These are phyloP conservation scores for Buxus sempervirens DNA, from an alignment of 164 flowering plant species.

Conservation along the genomic window DNA sequence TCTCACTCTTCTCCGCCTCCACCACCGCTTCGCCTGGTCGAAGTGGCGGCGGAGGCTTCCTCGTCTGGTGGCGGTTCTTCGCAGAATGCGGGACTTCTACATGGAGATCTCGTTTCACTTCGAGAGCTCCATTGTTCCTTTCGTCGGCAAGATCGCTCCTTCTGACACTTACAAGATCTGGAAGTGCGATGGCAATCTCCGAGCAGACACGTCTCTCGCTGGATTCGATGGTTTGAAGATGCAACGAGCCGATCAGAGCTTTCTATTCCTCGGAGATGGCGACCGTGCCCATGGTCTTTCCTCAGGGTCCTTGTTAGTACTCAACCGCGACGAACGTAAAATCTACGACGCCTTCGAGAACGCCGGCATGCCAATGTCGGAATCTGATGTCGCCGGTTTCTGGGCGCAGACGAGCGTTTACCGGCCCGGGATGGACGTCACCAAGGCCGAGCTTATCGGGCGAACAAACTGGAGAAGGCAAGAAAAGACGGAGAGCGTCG, in stretches of 20 bases:
- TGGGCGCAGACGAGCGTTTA: slow-evolving; percentile 72
- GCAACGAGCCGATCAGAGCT: slow-evolving; percentile 87
- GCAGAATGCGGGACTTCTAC: slow-evolving; percentile 90
- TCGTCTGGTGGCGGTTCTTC: slow-evolving; percentile 62
- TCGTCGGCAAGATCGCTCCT: slow-evolving; percentile 84
- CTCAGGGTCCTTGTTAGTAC: slow-evolving; percentile 60
- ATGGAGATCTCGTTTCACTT: slow-evolving; percentile 95
- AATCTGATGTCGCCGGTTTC: slow-evolving; percentile 57
- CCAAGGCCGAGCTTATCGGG: slow-evolving; percentile 66
- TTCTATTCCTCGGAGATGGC: slow-evolving; percentile 81
- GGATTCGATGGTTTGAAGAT: slow-evolving; percentile 94
- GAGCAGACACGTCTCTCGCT: slow-evolving; percentile 86
- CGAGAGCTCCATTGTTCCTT: slow-evolving; percentile 91
- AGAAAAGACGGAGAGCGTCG: slow-evolving; percentile 72
- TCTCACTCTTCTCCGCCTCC: slow-evolving; percentile 44
- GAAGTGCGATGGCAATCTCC: slow-evolving; percentile 84
- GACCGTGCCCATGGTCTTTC: slow-evolving; percentile 34
- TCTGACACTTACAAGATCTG: slow-evolving; percentile 93
- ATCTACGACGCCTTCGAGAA: slow-evolving; percentile 81
- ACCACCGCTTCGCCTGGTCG: slow-evolving; percentile 71
- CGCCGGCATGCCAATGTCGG: slow-evolving; percentile 68
- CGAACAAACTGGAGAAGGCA: slow-evolving; percentile 86
- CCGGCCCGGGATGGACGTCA: slow-evolving; percentile 95
- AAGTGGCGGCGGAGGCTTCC: slow-evolving; percentile 97
- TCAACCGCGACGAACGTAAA: slow-evolving; percentile 60